phyloP scores from a whole-genome alignment of 768 basidiomycete species.

The Leccinum ochraceum region DNA sequence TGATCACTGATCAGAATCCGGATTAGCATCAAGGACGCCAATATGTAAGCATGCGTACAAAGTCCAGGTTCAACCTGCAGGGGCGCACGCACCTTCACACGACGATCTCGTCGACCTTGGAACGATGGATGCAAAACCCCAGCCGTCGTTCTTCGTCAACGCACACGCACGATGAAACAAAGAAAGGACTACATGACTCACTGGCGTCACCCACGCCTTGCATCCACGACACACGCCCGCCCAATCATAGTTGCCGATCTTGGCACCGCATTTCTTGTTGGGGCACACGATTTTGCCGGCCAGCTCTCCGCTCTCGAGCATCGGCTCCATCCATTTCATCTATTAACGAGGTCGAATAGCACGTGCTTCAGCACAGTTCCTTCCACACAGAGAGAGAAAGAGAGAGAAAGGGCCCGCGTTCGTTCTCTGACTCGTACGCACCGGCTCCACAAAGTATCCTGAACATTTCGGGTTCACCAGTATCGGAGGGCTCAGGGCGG shows the following conservation, averaged over 20 bases:
- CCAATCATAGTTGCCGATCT: conserved; percentile 98
- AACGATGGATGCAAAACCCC: conserved; percentile 67
- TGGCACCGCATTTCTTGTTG: conserved; percentile 85
- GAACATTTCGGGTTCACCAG: conserved; percentile 84
- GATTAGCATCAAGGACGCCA: not conserved
- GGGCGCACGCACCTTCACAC: conserved; percentile 9
- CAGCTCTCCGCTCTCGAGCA: conserved; percentile 71
- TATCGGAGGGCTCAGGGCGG: conserved; percentile 56
- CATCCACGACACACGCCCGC: conserved; percentile 91
- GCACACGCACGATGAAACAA: not conserved
- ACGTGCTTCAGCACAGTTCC: not conserved
- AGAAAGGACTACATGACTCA: conserved; percentile 27
- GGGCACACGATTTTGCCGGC: conserved; percentile 92
- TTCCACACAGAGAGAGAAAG: not conserved
- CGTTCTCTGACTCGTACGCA: not conserved
- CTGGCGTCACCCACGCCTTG: conserved; percentile 90
- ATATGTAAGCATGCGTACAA: not conserved
- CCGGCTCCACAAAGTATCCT: conserved; percentile 96
- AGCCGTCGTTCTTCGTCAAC: conserved; percentile 1
- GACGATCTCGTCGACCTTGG: conserved; percentile 65
- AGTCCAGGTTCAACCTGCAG: not conserved
- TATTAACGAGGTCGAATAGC: conserved; percentile 23
- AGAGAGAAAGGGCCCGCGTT: not conserved
- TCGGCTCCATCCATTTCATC: conserved; percentile 97
- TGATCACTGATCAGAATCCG: not conserved